Conservation (phyloP, 192 early-diverging fungal species). For the Coemansia sp. region DNA sequence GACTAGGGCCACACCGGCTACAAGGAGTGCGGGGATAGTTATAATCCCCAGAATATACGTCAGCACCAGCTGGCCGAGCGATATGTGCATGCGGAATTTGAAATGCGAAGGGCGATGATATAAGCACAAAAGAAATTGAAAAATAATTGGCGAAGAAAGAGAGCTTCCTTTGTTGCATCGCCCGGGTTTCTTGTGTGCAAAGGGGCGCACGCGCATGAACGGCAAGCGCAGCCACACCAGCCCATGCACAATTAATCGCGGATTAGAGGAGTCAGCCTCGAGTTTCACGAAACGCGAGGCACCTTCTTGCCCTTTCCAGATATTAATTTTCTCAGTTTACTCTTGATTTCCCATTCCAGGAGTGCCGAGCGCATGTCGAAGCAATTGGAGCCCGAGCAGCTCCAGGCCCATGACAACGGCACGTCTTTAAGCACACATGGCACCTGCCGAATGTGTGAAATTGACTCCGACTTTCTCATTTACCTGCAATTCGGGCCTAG, state of each 20-base stretch:
- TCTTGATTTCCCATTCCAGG: not conserved
- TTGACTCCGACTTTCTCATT: constrained; percentile 22
- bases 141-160: not conserved
- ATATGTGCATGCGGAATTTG: constrained; percentile 11
- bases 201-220: not conserved
- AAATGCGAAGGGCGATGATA: constrained; percentile 4
- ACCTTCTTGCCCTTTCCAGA: not conserved
- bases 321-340: not conserved
- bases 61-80: constrained; percentile 25
- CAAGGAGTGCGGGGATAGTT: constrained; percentile 33
- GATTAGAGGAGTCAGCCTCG: not conserved
- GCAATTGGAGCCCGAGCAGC: not conserved
- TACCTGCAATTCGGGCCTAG: constrained; percentile 29
- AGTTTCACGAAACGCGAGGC: not conserved
- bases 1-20: constrained; percentile 19
- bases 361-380: not conserved
- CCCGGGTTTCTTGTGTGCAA: not conserved
- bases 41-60: constrained; percentile 43
- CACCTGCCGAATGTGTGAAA: constrained; percentile 14
- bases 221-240: not conserved
- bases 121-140: not conserved
- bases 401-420: not conserved
- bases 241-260: not conserved
- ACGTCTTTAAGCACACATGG: not conserved
- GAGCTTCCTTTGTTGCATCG: not conserved